These are phyloP conservation scores for Macroventuria anomochaeta DNA, from an alignment of 2,329 filamentous ascomycete genomes.

Conservation along the genomic window DNA sequence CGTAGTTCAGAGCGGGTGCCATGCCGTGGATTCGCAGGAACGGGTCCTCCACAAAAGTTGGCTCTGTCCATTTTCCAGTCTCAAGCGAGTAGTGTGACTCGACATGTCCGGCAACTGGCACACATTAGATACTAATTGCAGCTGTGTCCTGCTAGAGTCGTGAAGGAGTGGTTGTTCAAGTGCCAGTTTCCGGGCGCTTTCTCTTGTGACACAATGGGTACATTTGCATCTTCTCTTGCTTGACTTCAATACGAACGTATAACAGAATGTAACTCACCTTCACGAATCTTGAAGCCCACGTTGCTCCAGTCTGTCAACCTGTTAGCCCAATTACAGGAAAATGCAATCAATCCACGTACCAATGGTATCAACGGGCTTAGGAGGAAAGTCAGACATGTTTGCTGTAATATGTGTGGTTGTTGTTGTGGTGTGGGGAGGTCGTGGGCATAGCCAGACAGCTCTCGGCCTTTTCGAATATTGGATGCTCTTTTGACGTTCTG, in stretches of 20 bases:
- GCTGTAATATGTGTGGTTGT: conserved; percentile 1
- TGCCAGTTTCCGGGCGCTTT: no score
- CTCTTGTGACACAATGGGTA: not conserved
- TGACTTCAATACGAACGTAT: not conserved
- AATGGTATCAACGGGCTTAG: conserved; percentile 78
- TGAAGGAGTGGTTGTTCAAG: no score
- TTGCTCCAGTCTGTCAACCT: conserved; percentile 77
- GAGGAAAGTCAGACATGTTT: conserved; percentile 60
- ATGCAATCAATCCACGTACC: conserved; percentile 50
- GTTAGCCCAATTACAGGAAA: not conserved
- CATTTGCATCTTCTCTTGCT: no score
- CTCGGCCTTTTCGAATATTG: conserved; percentile 18
- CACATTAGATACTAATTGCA: not conserved
- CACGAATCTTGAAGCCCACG: conserved; percentile 89
- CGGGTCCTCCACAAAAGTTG: conserved; percentile 80
- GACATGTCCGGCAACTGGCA: conserved; percentile 87
- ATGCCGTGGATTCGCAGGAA: conserved; percentile 92
- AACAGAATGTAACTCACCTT: conserved; percentile 66
- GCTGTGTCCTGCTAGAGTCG: no score
- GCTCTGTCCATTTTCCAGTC: conserved; percentile 78
- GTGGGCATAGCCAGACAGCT: not conserved
- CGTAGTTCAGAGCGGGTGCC: conserved; percentile 92
- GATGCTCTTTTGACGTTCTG: conserved; percentile 24
- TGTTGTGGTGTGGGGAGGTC: conserved; percentile 8
- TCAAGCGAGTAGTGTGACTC: conserved; percentile 81